These are phyloP conservation scores for Psophocarpus tetragonolobus DNA, from an alignment of 306 rosid genomes.

Conservation along the genomic window DNA sequence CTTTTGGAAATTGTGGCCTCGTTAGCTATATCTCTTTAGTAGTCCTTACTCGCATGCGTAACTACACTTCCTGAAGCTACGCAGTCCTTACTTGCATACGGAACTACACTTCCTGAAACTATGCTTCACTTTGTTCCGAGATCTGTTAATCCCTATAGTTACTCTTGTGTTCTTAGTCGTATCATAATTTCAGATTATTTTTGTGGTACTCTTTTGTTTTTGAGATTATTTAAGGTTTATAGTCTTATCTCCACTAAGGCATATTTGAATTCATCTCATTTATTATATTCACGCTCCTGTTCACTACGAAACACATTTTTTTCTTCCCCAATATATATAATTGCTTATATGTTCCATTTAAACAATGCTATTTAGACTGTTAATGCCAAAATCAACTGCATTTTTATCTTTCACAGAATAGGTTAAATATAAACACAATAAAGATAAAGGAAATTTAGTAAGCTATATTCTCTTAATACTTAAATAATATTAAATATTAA, in stretches of 20 bases:
- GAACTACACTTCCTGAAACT: no score
- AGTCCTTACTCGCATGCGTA: no score
- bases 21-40: no score
- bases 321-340: not conserved
- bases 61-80: no score
- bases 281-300: slow-evolving; percentile 5
- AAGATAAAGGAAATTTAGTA: not conserved
- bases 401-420: slow-evolving; percentile 6
- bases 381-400: not conserved
- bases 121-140: no score
- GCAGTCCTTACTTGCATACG: no score
- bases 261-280: not conserved
- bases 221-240: no score
- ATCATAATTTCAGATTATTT: slow-evolving; percentile 5
- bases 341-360: not conserved
- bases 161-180: slow-evolving; percentile 3
- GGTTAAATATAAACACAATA: slow-evolving; percentile 21
- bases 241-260: not conserved
- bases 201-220: not conserved
- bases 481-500: not conserved
- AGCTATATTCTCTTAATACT: not conserved
- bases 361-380: not conserved
- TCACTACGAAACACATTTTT: not conserved
- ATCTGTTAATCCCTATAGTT: no score
- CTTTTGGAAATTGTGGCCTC: no score